These are phyloP conservation scores for Eimeria tenella DNA, from an alignment of 169 alveolate genomes.

Conservation along the genomic window DNA sequence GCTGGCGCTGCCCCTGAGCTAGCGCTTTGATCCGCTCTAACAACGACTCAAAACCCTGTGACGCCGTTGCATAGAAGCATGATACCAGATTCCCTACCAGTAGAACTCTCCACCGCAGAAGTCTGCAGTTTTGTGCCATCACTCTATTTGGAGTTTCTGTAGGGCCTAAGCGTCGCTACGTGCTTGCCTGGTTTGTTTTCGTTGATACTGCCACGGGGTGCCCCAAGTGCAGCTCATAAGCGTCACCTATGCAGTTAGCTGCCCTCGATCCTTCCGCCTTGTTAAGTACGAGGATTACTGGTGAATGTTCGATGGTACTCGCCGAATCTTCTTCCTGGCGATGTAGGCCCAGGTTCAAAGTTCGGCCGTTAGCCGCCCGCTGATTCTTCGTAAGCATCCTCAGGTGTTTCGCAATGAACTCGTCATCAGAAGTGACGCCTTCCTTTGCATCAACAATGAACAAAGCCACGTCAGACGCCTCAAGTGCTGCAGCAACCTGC, in stretches of 20 bases:
- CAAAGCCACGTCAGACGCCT: constrained; percentile 85
- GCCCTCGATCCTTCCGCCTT: constrained; percentile 80
- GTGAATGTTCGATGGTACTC: background rate
- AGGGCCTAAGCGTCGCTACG: too few species aligned
- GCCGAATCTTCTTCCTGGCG: background rate
- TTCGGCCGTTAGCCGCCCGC: constrained; percentile 8
- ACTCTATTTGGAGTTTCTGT: background rate
- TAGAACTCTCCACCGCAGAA: too few species aligned
- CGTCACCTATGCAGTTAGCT: constrained; percentile 74
- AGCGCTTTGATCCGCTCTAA: background rate
- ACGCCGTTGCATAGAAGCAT: constrained; percentile 10
- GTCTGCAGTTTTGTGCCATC: background rate
- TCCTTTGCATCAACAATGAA: constrained; percentile 88
- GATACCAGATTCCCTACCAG: too few species aligned
- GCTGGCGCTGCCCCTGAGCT: background rate
- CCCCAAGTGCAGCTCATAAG: constrained; percentile 80
- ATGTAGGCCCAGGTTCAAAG: background rate
- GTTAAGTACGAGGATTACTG: constrained; percentile 77
- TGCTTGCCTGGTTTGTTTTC: constrained; percentile 73
- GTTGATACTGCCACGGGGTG: constrained; percentile 81
- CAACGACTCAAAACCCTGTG: constrained; percentile 58
- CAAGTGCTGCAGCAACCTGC: constrained; percentile 82
- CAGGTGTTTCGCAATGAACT: constrained; percentile 73
- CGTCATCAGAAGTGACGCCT: constrained; percentile 87
- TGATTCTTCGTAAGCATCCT: constrained; percentile 78